Evolutionary conservation across 768 basidiomycete genomes (phyloP).

Genomic region (Myochromella boudieri): DNA sequence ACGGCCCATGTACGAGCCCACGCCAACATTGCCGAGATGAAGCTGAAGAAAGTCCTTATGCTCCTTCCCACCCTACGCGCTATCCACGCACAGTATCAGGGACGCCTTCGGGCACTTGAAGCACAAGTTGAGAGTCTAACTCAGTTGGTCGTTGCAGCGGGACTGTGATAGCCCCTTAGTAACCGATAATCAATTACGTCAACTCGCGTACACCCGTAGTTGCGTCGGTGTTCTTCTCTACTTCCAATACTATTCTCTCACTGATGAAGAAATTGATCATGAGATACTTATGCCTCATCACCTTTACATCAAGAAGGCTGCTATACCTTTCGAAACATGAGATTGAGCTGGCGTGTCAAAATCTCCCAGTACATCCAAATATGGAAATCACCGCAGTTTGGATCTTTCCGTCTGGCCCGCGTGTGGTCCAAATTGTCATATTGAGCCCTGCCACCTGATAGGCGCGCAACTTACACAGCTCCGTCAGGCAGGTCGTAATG

Average conservation of each 20-base stretch:
- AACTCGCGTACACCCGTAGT: no score
- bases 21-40: neutral
- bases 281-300: no score
- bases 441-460: neutral
- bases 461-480: conserved; percentile 8
- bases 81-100: conserved; percentile 8
- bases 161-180: neutral
- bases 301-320: no score
- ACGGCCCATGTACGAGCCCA: neutral
- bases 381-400: conserved; percentile 13
- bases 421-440: neutral
- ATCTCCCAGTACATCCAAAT: no score
- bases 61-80: conserved; percentile 3
- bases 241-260: no score
- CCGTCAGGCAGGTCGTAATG: conserved; percentile 2
- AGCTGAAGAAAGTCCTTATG: neutral
- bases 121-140: conserved; percentile 4
- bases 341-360: no score
- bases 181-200: no score
- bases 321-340: no score
- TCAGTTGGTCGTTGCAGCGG: neutral
- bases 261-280: no score
- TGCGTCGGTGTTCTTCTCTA: no score
- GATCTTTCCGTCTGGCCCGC: conserved; percentile 2
- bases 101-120: conserved; percentile 3